These are phyloP conservation scores for Trapa bicornis DNA, from an alignment of 345 rosid genomes.

Conservation along the genomic window DNA sequence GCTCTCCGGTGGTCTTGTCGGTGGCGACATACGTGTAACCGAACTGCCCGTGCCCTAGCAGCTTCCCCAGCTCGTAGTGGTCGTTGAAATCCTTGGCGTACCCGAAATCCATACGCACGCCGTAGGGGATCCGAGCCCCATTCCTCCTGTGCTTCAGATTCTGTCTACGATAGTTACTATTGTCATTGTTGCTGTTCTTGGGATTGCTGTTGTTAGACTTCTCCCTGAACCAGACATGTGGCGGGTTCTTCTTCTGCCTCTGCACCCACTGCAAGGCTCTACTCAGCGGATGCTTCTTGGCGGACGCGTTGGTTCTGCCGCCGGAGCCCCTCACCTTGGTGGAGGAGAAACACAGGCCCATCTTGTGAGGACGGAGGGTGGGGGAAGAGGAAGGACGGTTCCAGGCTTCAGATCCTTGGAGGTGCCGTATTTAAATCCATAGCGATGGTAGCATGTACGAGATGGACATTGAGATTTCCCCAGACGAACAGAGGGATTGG, in stretches of 20 bases:
- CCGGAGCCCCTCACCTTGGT: constrained; percentile 48
- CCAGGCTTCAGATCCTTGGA: background rate
- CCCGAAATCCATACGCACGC: constrained; percentile 46
- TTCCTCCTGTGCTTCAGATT: constrained; percentile 7
- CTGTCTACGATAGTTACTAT: background rate
- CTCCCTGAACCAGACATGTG: constrained; percentile 10
- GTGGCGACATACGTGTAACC: constrained; percentile 52
- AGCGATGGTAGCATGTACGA: background rate
- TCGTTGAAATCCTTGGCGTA: constrained; percentile 38
- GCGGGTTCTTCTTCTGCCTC: constrained; percentile 5
- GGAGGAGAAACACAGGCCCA: constrained; percentile 77
- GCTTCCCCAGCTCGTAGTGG: constrained; percentile 34
- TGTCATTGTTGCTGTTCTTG: too few relatives aligned
- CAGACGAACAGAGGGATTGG: background rate
- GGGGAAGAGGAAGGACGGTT: background rate
- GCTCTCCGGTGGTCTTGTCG: constrained; percentile 37
- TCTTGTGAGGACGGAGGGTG: constrained; percentile 2
- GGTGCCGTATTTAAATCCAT: background rate
- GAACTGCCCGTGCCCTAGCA: constrained; percentile 56
- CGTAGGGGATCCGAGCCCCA: constrained; percentile 27
- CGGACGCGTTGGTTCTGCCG: constrained; percentile 2
- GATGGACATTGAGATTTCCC: background rate
- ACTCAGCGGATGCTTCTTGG: background rate
- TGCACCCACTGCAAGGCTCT: background rate
- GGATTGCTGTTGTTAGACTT: background rate